Evolutionary conservation across 2,329 filamentous ascomycete genomes (phyloP).

Genomic region (Cladosporium oxysporum): DNA sequence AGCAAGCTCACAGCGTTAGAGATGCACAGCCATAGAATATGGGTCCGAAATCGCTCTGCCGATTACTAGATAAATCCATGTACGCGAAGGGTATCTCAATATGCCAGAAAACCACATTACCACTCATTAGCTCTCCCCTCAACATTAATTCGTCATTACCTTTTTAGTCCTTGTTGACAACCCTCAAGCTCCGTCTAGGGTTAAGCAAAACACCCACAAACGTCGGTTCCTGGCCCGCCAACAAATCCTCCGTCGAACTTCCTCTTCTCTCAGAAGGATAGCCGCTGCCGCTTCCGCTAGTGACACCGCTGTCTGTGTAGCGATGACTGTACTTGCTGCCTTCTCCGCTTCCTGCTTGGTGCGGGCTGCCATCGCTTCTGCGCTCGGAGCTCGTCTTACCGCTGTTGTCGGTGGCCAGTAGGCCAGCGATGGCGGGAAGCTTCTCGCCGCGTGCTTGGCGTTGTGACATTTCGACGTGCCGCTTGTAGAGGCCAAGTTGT

Average conservation of each 20-base stretch:
- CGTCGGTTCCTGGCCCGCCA: constrained; percentile 66
- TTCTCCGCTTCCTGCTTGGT: constrained; percentile 25
- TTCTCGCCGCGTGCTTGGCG: constrained; percentile 51
- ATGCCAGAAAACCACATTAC: neutral
- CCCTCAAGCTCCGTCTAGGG: constrained; percentile 66
- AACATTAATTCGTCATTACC: neutral
- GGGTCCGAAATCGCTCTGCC: too few relatives aligned
- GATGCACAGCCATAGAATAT: too few relatives aligned
- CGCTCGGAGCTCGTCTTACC: constrained; percentile 26
- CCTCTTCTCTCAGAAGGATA: constrained; percentile 40
- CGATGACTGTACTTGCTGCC: constrained; percentile 27
- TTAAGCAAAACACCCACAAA: constrained; percentile 69
- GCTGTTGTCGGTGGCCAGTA: constrained; percentile 31
- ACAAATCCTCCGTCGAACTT: constrained; percentile 54
- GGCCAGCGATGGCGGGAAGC: constrained; percentile 32
- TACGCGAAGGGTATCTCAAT: constrained; percentile 20
- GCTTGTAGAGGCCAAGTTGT: constrained; percentile 69
- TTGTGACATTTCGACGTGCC: constrained; percentile 67
- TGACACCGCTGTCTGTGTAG: constrained; percentile 25
- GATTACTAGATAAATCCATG: too few relatives aligned
- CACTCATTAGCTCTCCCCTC: neutral
- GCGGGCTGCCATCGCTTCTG: constrained; percentile 30
- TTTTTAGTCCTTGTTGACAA: constrained; percentile 61
- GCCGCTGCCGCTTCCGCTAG: constrained; percentile 32
- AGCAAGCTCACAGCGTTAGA: too few relatives aligned